Conservation (phyloP, 108 stramenopile species). For the Cafeteria roenbergensis region DNA sequence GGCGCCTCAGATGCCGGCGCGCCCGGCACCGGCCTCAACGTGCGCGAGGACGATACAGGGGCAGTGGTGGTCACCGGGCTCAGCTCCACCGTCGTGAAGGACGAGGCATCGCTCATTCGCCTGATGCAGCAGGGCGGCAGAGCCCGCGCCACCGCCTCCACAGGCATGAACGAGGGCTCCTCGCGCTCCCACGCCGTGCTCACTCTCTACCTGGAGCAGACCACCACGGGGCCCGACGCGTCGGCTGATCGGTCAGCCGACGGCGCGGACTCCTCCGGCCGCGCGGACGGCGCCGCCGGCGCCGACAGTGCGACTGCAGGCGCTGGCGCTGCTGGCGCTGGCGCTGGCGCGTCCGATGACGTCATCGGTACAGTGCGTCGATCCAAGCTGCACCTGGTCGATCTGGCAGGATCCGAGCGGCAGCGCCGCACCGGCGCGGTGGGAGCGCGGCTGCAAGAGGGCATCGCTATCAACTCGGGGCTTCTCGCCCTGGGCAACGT, state of each 20-base stretch:
- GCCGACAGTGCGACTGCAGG: not conserved
- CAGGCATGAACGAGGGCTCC: slow-evolving; percentile 72
- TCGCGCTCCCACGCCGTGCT: slow-evolving; percentile 80
- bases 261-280: too few relatives aligned
- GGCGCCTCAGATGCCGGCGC: not conserved
- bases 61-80: not conserved
- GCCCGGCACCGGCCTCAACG: not conserved
- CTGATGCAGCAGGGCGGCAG: slow-evolving; percentile 48
- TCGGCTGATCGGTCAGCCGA: too few relatives aligned
- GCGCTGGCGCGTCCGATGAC: slow-evolving; percentile 6
- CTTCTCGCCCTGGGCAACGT: slow-evolving; percentile 91
- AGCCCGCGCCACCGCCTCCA: slow-evolving; percentile 58
- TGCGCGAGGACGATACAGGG: not conserved
- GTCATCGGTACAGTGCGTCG: slow-evolving; percentile 6
- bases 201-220: slow-evolving; percentile 54
- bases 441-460: slow-evolving; percentile 60
- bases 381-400: slow-evolving; percentile 64
- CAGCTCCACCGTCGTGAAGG: not conserved
- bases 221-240: slow-evolving; percentile 17
- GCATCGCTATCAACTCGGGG: slow-evolving; percentile 78
- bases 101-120: slow-evolving; percentile 36
- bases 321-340: slow-evolving; percentile 22
- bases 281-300: too few relatives aligned
- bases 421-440: slow-evolving; percentile 51
- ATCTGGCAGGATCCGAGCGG: slow-evolving; percentile 79